phyloP scores from a whole-genome alignment of 306 rosid species.

The Pterocarpus macrocarpus region DNA sequence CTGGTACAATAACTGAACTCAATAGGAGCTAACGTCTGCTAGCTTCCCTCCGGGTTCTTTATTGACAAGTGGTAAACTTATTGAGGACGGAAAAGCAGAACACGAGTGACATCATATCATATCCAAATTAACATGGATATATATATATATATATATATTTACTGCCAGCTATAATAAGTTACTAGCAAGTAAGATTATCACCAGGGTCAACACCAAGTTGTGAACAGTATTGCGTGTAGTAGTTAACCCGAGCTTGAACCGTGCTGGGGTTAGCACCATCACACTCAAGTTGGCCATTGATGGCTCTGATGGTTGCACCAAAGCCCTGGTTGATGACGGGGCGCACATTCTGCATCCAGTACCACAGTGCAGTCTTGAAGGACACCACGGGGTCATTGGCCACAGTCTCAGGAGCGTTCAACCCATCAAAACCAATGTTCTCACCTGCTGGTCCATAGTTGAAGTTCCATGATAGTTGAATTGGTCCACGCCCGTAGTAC shows the following conservation, averaged over 20 bases:
- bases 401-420: constrained; percentile 77
- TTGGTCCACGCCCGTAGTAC: constrained; percentile 87
- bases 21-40: too few relatives aligned
- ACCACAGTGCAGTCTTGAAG: constrained; percentile 90
- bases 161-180: neutral
- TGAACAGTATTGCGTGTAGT: constrained; percentile 67
- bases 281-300: constrained; percentile 84
- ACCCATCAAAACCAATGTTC: constrained; percentile 66
- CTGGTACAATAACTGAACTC: too few relatives aligned
- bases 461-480: constrained; percentile 91
- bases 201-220: constrained; percentile 78
- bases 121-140: too few relatives aligned
- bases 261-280: constrained; percentile 65
- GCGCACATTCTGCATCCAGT: constrained; percentile 72
- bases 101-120: too few relatives aligned
- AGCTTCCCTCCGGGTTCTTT: too few relatives aligned
- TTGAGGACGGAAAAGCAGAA: too few relatives aligned
- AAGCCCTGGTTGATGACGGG: constrained; percentile 73
- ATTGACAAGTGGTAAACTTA: too few relatives aligned
- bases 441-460: constrained; percentile 88
- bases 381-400: constrained; percentile 66
- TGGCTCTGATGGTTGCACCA: constrained; percentile 90
- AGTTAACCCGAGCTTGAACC: constrained; percentile 60
- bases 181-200: constrained; percentile 70
- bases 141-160: neutral